These are phyloP conservation scores for Bolboschoenoplectus hybrid DNA, from an alignment of 202 grass and related monocot genomes.

Conservation along the genomic window DNA sequence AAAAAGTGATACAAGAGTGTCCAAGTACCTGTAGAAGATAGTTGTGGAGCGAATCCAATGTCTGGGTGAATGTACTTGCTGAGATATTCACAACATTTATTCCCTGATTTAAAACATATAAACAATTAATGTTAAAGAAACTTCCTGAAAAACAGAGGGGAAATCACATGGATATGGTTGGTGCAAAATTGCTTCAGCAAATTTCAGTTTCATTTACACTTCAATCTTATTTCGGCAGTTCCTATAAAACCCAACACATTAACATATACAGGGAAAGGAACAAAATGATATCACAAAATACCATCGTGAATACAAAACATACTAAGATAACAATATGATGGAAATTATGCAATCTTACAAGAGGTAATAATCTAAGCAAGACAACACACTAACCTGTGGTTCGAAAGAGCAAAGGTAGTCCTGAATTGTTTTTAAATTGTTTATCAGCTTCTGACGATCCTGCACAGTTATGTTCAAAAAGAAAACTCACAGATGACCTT, in stretches of 20 bases:
- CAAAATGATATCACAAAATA: constrained; percentile 13
- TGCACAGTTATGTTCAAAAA: constrained; percentile 44
- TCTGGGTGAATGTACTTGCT: constrained; percentile 93
- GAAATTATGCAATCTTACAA: constrained; percentile 14
- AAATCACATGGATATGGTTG: constrained; percentile 10
- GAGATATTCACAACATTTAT: constrained; percentile 84
- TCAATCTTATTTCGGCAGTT: not conserved
- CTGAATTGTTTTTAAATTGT: constrained; percentile 93
- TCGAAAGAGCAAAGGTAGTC: constrained; percentile 99
- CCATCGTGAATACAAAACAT: not conserved
- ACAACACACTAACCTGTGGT: constrained; percentile 61
- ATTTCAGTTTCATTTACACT: constrained; percentile 24
- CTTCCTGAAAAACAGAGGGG: constrained; percentile 21
- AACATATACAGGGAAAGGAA: not conserved
- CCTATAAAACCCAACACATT: constrained; percentile 12
- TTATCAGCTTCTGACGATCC: constrained; percentile 86
- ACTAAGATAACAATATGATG: constrained; percentile 3
- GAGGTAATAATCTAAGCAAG: constrained; percentile 19
- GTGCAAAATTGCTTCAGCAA: constrained; percentile 30
- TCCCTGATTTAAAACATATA: constrained; percentile 54
- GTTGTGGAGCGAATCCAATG: constrained; percentile 84
- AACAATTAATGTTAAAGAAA: not conserved
- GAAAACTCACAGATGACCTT: constrained; percentile 28
- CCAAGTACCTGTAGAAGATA: constrained; percentile 87
- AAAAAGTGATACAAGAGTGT: constrained; percentile 6